Evolutionary conservation across 2,329 filamentous ascomycete genomes (phyloP), one percentile per base, ranked within the genome.

Genomic region (Penicillium freii): DNA sequence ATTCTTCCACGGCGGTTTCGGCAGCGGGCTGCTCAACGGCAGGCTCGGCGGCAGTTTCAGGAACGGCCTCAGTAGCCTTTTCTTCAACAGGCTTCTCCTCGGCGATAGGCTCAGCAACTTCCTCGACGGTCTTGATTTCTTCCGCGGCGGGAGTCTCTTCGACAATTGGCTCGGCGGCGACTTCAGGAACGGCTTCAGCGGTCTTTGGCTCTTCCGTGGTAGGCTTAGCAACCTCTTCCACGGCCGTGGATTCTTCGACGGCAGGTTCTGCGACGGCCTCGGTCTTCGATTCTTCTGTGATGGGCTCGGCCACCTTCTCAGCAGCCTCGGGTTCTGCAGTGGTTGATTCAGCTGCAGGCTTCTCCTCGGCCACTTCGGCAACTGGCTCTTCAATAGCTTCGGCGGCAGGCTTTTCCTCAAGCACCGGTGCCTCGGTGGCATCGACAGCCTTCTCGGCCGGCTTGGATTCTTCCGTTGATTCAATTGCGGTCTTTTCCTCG

Each of bases 381-480:
- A 33, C 31, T 33, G 31, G 31, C 31, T 33, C 11, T 15, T 19
- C 10, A 38, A 23, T n/a, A 29, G 57, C 21, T n/a, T 67, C 48
- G 15, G 51, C 40, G 27, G 42, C 34, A 19, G 62, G 48, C 46
- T 56, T 53, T 36, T 57, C 54, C 1, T 59, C 29, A 11, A 51
- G 31, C 9, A 54, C 52, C 25, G 42, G 21, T 23, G 40, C 40
- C 23, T 43, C 40, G 40, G 40, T 43, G 9, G 40, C 15, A 27
- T 43, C 40, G 40, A n/a, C 40, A 5, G 23, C 40, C 23, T 43
- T 43, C 40, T 44, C 47, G 2, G 36, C 50, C 1, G 53, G 43
- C 56, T 60, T 56, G 2, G 61, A 53, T 42, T 62, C 62, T 45
- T 65, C 58, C 17, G 51, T 48, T 15, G 59, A 25, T n/a, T 67